A percentile compares a stretch with the other conserved stretches of the same genome.
phyloP scores from a whole-genome alignment of 352 stramenopile species.

The Blastocystis sp. region DNA sequence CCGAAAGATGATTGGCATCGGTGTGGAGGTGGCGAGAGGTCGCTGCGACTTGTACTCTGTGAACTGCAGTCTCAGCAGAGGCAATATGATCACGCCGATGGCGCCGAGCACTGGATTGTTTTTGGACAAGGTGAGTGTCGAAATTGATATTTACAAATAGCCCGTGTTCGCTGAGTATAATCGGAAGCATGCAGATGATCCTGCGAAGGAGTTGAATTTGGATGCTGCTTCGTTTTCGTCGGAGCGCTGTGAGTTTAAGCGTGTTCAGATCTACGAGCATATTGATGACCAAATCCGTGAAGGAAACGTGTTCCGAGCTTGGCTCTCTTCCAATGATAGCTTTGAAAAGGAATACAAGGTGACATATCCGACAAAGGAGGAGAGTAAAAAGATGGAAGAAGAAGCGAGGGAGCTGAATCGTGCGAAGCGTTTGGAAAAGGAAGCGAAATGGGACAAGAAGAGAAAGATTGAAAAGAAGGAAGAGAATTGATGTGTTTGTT shows the following conservation, averaged over 20 bases:
- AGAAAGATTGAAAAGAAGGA: constrained; percentile 9
- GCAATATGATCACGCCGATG: constrained; percentile 17
- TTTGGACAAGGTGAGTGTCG: not conserved
- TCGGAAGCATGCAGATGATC: not conserved
- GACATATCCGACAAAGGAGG: not conserved
- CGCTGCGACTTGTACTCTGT: not conserved
- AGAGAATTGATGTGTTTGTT: not conserved
- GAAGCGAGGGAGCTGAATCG: not conserved
- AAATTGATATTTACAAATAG: not conserved
- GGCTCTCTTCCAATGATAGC: not conserved
- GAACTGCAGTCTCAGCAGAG: not conserved
- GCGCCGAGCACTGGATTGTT: constrained; percentile 28
- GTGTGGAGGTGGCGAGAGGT: constrained; percentile 56
- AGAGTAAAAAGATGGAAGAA: not conserved
- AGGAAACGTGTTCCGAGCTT: not conserved
- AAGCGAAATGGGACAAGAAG: constrained; percentile 27
- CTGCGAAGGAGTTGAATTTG: not conserved
- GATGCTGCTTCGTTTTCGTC: not conserved
- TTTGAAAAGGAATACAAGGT: constrained; percentile 16
- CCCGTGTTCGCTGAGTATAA: constrained; percentile 15
- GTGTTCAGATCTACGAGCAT: constrained; percentile 7
- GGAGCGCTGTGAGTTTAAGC: not conserved
- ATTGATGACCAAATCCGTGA: constrained; percentile 13
- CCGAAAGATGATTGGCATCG: constrained; percentile 60
- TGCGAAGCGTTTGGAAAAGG: not conserved